Percentiles rank a stretch among this genome's conserved stretches.
These are phyloP conservation scores for Diaporthe vexans DNA, from an alignment of 2,329 filamentous ascomycete genomes.

Conservation along the genomic window DNA sequence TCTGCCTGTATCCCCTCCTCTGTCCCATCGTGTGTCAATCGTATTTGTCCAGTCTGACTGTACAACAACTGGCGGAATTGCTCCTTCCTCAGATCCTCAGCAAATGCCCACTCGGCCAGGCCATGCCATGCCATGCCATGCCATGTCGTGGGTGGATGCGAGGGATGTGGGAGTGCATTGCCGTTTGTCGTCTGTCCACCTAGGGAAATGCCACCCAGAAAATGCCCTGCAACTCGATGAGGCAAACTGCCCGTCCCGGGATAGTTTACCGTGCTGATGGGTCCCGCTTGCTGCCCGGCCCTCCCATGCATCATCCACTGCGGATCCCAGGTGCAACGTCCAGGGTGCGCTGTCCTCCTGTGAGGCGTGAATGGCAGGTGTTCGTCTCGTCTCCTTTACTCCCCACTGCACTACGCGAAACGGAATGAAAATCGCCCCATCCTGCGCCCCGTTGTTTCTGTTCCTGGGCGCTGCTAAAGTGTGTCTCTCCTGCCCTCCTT, in stretches of 20 bases:
- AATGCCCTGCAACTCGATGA: conserved; percentile 12
- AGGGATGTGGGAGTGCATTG: conserved; percentile 10
- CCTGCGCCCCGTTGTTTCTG: conserved; percentile 30
- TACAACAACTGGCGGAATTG: not conserved
- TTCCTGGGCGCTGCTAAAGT: conserved; percentile 26
- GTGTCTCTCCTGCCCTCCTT: conserved; percentile 35
- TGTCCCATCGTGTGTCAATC: conserved; percentile 10
- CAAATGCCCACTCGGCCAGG: conserved; percentile 1
- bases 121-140: conserved; percentile 2
- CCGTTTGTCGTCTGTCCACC: not conserved
- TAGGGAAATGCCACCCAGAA: too few species aligned
- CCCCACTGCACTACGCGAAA: conserved; percentile 40
- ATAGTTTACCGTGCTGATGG: conserved; percentile 36
- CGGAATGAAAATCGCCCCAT: conserved; percentile 37
- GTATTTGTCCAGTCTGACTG: conserved; percentile 18
- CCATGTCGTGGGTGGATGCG: not conserved
- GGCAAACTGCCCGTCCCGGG: conserved; percentile 32
- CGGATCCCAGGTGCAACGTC: conserved; percentile 23
- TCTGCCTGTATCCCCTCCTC: not conserved
- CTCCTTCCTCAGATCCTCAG: not conserved
- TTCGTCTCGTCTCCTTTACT: conserved; percentile 37
- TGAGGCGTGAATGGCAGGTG: conserved; percentile 28
- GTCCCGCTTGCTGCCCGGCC: conserved; percentile 27
- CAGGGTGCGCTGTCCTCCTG: conserved; percentile 25
- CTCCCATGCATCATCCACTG: conserved; percentile 23